Base-by-base conservation (phyloP, 73 alveolate species). In the Paraurostyla sp. region DNA sequence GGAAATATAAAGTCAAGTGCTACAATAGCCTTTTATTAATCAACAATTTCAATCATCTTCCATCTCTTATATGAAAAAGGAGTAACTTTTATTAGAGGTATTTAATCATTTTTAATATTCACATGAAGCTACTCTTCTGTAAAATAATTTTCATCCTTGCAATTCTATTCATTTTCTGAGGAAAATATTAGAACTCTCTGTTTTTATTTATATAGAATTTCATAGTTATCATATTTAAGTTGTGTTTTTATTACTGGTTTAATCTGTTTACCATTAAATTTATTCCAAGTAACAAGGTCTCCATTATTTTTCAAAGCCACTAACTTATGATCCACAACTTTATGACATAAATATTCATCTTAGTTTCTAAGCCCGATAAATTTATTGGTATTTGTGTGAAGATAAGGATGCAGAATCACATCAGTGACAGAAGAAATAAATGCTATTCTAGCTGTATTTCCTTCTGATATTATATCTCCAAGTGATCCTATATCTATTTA, bases 231-330 rank as follows among this genome's bases (percentile, higher is more conserved):
- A 65, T 65, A 65, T 9, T 65, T 22, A 65, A 6, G 32, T 13
- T 65, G 2, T 18, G 29, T 56, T 1, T 38, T 11, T 13, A 23
- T 7, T 15, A 18, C 4, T 38, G 41, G 7, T 36, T 16, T 38
- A 9, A 33, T 4, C n/a, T 43, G 46, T 73, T 73, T 73, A 23
- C 86, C 86, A 46, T 38, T 45, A 30, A 22, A 48, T 2, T 45
- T 43, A 73, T 73, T 56, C 86, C 86, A 73, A 7, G 86, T 9
- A 29, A 48, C 35, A 0, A 73, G 29, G n/a, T 73, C 71, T 25
- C 86, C 86, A 33, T 48, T 49, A 11, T 42, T 11, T 46, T 25
- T 73, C 40, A 73, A 73, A 13, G 86, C 86, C 7, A 73, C 32
- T 35, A 73, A 45, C 46, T 73, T 45, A 46, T 73, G 71, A 48